Evolutionary conservation across 2,329 filamentous ascomycete genomes (phyloP).

Genomic region (Rhynchosporium secalis): DNA sequence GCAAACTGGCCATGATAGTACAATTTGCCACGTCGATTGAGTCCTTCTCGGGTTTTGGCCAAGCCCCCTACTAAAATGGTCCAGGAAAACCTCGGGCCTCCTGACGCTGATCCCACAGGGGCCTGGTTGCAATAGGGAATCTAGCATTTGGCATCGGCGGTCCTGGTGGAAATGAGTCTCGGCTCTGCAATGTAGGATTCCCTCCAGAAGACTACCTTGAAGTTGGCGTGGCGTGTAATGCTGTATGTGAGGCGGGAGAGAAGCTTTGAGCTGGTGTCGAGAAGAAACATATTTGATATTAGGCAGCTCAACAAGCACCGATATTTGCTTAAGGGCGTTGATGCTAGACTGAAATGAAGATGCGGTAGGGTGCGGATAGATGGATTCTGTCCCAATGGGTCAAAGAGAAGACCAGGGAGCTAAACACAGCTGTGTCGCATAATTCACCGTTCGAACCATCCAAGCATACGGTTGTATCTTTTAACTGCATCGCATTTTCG

Average conservation of each 20-base stretch:
- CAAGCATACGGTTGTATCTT: background rate
- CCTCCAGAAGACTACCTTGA: too few species aligned
- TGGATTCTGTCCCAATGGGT: too few species aligned
- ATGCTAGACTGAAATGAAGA: background rate
- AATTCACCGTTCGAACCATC: background rate
- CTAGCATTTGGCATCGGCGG: too few species aligned
- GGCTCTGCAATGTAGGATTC: too few species aligned
- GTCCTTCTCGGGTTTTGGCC: background rate
- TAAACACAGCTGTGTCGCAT: conserved; percentile 18
- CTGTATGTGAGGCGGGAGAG: too few species aligned
- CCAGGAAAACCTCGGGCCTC: too few species aligned
- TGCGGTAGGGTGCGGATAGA: conserved; percentile 4
- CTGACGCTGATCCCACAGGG: too few species aligned
- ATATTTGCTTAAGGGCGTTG: background rate
- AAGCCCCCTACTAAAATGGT: too few species aligned
- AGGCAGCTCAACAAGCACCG: background rate
- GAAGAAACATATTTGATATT: background rate
- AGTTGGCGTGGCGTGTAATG: too few species aligned
- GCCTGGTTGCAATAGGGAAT: too few species aligned
- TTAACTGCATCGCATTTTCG: background rate
- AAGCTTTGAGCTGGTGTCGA: background rate
- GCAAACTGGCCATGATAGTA: too few species aligned
- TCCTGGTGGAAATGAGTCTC: too few species aligned
- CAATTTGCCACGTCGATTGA: background rate
- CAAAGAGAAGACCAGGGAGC: background rate